Evolutionary conservation across 495 filamentous ascomycete species (phyloP), one percentile per base, ranked within the genome.

Genomic region (Haplographium delicatum): DNA sequence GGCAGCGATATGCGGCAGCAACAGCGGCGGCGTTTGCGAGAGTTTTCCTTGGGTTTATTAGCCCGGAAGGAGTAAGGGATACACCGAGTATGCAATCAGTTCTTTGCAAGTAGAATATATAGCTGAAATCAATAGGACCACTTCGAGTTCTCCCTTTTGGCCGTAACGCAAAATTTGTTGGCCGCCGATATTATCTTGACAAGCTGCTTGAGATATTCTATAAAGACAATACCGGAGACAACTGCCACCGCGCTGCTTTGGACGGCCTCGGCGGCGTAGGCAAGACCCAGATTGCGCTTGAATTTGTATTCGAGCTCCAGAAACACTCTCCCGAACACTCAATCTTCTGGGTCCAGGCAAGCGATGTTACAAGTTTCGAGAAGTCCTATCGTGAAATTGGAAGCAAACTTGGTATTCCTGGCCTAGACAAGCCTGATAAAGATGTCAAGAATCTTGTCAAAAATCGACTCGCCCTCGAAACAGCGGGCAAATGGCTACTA

Each of bases 201-300:
- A 15, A 16, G 11, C 33, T 49, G 4, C 26, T 40, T n/a, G 27
- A n/a, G 16, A 39, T 24, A 3, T 23, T 49, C 9, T 2, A 37
- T 13, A 5, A 16, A 18, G 16, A 33, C 20, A 13, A 31, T 8
- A 30, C 19, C 13, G 22, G 6, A 15, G 46, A 27, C 3, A 25
- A 39, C 13, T 54, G 51, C 42, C 51, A 15, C 40, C 33, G 51
- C 3, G 44, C 64, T 2, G 67, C 70, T 0, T 37, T 80, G 1
- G 47, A 51, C 31, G 76, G 76, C 0, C 63, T 78, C 2, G 75
- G 73, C 0, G 76, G 74, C 0, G 58, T 74, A 1, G 74, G 73
- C 0, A 80, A 79, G 50, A 74, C 76, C 18, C 58, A 77, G 42
- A 59, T 81, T 20, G 70, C 67, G 0, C 30, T 65, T n/a, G 48